phyloP scores from a whole-genome alignment of 441 rosid species.

The Biscutella laevigata region DNA sequence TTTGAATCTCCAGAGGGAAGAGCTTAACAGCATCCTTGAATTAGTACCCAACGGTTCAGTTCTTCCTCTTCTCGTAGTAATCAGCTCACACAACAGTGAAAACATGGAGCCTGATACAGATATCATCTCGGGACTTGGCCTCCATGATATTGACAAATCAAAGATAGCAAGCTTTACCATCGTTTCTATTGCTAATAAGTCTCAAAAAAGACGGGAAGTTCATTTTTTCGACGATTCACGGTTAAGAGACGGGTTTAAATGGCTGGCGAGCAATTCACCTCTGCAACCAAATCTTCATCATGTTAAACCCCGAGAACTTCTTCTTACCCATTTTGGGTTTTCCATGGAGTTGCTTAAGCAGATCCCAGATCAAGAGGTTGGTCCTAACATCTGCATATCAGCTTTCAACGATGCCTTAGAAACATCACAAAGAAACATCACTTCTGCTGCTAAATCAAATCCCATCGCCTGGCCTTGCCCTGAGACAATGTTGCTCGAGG shows the following conservation, averaged over 20 bases:
- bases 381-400: slow-evolving; percentile 57
- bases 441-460: slow-evolving; percentile 55
- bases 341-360: slow-evolving; percentile 42
- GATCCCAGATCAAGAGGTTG: slow-evolving; percentile 36
- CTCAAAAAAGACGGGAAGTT: slow-evolving; percentile 30
- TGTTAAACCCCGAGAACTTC: slow-evolving; percentile 46
- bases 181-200: slow-evolving; percentile 48
- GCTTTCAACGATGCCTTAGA: slow-evolving; percentile 79
- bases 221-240: slow-evolving; percentile 58
- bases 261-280: slow-evolving; percentile 78
- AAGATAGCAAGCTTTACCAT: slow-evolving; percentile 44
- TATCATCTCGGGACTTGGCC: slow-evolving; percentile 45
- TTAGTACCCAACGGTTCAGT: slow-evolving; percentile 57
- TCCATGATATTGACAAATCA: slow-evolving; percentile 58
- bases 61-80: slow-evolving; percentile 72
- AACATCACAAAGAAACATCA: slow-evolving; percentile 40
- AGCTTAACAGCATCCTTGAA: slow-evolving; percentile 48
- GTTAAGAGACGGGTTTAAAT: slow-evolving; percentile 66
- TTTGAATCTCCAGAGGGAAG: slow-evolving; percentile 49
- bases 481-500: slow-evolving; percentile 46
- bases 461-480: slow-evolving; percentile 73
- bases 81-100: slow-evolving; percentile 37
- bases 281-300: slow-evolving; percentile 52
- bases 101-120: slow-evolving; percentile 34
- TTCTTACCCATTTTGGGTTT: slow-evolving; percentile 45